Evolutionary conservation across 257 asterid genomes (phyloP).

Genomic region (Capsicum pubescens): DNA sequence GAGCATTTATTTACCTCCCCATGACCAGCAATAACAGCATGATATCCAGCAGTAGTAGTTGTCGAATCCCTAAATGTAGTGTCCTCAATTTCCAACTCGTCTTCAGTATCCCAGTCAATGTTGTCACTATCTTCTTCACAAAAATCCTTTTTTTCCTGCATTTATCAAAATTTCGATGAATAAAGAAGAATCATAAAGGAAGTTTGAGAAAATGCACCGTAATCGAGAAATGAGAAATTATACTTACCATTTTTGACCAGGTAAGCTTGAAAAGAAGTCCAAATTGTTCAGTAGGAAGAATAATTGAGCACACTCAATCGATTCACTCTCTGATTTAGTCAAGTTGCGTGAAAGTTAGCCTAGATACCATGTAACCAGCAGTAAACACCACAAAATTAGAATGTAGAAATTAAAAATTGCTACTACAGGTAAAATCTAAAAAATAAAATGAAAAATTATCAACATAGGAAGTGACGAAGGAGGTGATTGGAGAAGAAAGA

Average conservation of each 20-base stretch:
- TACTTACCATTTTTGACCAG: slow-evolving; percentile 18
- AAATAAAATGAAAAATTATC: no score
- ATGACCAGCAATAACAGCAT: slow-evolving; percentile 17
- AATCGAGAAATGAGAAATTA: neutral
- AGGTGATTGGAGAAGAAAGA: no score
- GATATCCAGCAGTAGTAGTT: neutral
- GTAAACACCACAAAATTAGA: no score
- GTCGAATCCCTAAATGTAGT: slow-evolving; percentile 21
- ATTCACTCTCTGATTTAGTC: no score
- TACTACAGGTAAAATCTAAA: no score
- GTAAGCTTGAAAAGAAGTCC: neutral
- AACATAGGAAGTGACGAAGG: no score
- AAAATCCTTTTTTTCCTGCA: slow-evolving; percentile 34
- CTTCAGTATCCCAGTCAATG: slow-evolving; percentile 51
- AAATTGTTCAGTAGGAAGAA: slow-evolving; percentile 3
- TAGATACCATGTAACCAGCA: no score
- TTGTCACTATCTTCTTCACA: slow-evolving; percentile 37
- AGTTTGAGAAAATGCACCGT: no score
- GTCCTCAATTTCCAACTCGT: slow-evolving; percentile 41
- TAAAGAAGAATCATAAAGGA: neutral
- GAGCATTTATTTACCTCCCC: slow-evolving; percentile 23
- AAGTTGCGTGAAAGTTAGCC: no score
- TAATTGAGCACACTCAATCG: no score
- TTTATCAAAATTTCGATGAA: neutral
- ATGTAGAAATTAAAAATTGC: no score